phyloP scores from a whole-genome alignment of 1,139 yeast species.

The Hyphopichia pseudoburtonii region DNA sequence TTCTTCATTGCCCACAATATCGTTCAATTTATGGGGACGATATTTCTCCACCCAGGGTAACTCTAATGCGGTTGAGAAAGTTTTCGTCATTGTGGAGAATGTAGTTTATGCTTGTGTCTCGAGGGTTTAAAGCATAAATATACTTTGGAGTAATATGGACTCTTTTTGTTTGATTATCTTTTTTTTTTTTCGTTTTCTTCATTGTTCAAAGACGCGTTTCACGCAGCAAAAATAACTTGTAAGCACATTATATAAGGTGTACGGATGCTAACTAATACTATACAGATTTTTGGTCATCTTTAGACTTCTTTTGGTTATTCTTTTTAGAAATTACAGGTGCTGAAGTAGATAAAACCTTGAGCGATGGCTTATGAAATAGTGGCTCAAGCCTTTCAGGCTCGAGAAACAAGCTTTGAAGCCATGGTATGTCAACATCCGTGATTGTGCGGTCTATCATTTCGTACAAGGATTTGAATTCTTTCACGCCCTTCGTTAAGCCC shows the following conservation, averaged over 20 bases:
- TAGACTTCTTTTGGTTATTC: slow-evolving; percentile 21
- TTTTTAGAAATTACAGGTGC: slow-evolving; percentile 36
- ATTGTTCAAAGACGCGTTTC: slow-evolving; percentile 7
- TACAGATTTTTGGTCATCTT: neutral
- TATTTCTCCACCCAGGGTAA: slow-evolving; percentile 90
- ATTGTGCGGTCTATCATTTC: slow-evolving; percentile 31
- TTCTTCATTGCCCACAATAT: slow-evolving; percentile 91
- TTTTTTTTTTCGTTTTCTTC: neutral
- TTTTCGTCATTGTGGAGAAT: slow-evolving; percentile 3
- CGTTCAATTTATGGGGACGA: slow-evolving; percentile 75
- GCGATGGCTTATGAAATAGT: slow-evolving; percentile 30
- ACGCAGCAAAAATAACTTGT: neutral
- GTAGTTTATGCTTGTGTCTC: no score
- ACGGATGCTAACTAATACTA: neutral
- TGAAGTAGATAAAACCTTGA: slow-evolving; percentile 39
- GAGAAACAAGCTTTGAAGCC: slow-evolving; percentile 38
- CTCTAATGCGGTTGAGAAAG: slow-evolving; percentile 29
- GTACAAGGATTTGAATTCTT: slow-evolving; percentile 29
- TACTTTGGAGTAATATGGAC: no score
- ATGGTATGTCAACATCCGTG: slow-evolving; percentile 42
- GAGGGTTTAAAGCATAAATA: no score
- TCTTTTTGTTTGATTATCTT: no score
- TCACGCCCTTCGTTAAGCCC: slow-evolving; percentile 23
- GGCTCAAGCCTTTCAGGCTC: slow-evolving; percentile 7
- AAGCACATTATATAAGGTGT: no score